Percentiles rank a stretch among this genome's conserved stretches.
Evolutionary conservation across 1,284 basidiomycete genomes (phyloP).

Genomic region (Microbotryum saponariae): DNA sequence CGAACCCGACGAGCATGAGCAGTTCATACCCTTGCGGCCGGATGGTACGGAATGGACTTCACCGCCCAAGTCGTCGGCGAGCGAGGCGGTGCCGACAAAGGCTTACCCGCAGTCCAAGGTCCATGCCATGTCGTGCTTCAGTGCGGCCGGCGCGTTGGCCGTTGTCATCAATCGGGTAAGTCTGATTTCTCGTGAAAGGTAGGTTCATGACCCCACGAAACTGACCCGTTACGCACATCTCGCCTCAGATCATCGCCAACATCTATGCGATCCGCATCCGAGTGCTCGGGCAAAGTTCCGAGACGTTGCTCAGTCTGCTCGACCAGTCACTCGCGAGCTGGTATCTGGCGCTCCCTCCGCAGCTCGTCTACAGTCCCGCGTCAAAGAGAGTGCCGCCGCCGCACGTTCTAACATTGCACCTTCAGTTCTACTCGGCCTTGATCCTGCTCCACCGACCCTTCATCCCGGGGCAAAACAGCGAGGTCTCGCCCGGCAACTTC

Average conservation of each 20-base stretch:
- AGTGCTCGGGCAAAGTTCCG: conserved; percentile 49
- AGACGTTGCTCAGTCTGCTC: conserved; percentile 50
- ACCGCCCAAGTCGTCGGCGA: conserved; percentile 19
- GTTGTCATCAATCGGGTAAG: conserved; percentile 31
- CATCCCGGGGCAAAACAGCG: conserved; percentile 45
- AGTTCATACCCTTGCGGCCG: conserved; percentile 35
- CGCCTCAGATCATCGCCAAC: conserved; percentile 58
- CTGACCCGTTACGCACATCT: conserved; percentile 42
- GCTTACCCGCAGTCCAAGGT: conserved; percentile 34
- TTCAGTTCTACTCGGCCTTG: conserved; percentile 78
- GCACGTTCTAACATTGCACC: conserved; percentile 61
- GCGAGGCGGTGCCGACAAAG: conserved; percentile 6
- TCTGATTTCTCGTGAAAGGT: too few species aligned
- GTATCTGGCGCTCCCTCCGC: conserved; percentile 63
- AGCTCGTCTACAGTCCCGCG: conserved; percentile 48
- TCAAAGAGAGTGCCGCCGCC: conserved; percentile 32
- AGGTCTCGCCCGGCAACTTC: conserved; percentile 51
- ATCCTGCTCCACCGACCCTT: conserved; percentile 69
- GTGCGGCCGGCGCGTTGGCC: conserved; percentile 58
- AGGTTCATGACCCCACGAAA: background rate
- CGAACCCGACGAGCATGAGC: conserved; percentile 47
- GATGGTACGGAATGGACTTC: conserved; percentile 35
- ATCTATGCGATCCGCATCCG: conserved; percentile 63
- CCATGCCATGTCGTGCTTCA: conserved; percentile 64
- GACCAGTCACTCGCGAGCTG: conserved; percentile 67